Evolutionary conservation across 1,284 basidiomycete species (phyloP).

Genomic region (Gomphus bonarii): DNA sequence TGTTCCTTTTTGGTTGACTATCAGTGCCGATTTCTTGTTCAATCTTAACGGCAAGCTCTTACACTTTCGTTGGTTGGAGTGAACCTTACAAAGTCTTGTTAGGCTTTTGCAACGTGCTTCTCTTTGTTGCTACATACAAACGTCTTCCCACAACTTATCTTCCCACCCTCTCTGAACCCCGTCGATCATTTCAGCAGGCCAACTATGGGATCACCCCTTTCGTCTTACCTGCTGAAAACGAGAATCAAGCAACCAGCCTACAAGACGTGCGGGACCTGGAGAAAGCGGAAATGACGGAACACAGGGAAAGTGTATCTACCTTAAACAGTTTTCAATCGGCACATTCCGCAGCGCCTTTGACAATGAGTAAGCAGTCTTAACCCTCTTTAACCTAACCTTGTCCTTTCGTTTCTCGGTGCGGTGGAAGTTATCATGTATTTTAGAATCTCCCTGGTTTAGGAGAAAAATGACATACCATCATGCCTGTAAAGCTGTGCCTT

Average conservation of each 20-base stretch:
- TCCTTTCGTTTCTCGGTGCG: neutral
- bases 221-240: constrained; percentile 14
- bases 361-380: neutral
- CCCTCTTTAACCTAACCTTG: neutral
- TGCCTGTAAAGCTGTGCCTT: neutral
- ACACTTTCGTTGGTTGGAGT: neutral
- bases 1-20: constrained; percentile 23
- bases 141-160: constrained; percentile 20
- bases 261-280: neutral
- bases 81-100: neutral
- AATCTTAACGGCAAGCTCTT: constrained; percentile 24
- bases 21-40: constrained; percentile 27
- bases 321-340: neutral
- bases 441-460: neutral
- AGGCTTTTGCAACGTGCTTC: constrained; percentile 25
- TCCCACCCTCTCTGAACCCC: constrained; percentile 20
- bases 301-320: neutral
- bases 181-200: constrained; percentile 18
- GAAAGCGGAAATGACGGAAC: neutral
- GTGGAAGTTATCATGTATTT: neutral
- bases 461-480: neutral
- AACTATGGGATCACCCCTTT: constrained; percentile 26
- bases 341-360: neutral
- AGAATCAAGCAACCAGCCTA: neutral
- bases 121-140: constrained; percentile 22